Base-by-base conservation (phyloP, 805 yeast species). In the Groenewaldozyma salmanticensis region DNA sequence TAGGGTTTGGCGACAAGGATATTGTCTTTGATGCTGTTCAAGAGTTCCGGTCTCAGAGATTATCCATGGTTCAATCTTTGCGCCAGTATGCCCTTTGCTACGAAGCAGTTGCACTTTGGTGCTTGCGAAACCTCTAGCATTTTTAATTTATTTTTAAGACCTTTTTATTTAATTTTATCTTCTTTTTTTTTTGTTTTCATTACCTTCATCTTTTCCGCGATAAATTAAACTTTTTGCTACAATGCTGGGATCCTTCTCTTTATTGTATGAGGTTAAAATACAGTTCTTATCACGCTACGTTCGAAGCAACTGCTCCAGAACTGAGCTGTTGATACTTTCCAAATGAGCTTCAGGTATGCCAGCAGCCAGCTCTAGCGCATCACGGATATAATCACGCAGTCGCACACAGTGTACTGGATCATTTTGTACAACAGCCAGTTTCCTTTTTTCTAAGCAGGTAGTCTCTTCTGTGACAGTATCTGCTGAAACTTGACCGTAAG, bases 61-160 rank as follows among this genome's bases (percentile, higher is more conserved):
- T 84, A 20, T 77, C 87, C 4, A 84, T 84, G 92, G 94, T 85
- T 11, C 94, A 84, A 56, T 81, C 77, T 52, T 67, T 83, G 44
- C 76, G 80, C 44, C 95, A 84, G 59, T 82, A 72, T 50, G 66
- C 80, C 18, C 69, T 78, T 46, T 79, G 90, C 57, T 84, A 85
- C 58, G 92, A 85, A 46, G 65, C 75, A 9, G 55, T 73, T 4
- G 45, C 63, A 34, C 46, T 52, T 5, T 43, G 67, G 52, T 40
- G 42, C 27, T 21, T 44, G 20, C 33, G 29, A 32, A 33, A n/a
- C n/a, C n/a, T n/a, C n/a, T n/a, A n/a, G n/a, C n/a, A 41, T 27
- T 27, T 37, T 42, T 38, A 27, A n/a, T 5, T 41, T 27, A 11
- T 29, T 16, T 5, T 20, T 11, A 22, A 7, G 22, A 6, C 21